Evolutionary conservation across 192 early-diverging fungal genomes (phyloP), one percentile per base, ranked within the genome.

Genomic region (Linnemannia schmuckeri): DNA sequence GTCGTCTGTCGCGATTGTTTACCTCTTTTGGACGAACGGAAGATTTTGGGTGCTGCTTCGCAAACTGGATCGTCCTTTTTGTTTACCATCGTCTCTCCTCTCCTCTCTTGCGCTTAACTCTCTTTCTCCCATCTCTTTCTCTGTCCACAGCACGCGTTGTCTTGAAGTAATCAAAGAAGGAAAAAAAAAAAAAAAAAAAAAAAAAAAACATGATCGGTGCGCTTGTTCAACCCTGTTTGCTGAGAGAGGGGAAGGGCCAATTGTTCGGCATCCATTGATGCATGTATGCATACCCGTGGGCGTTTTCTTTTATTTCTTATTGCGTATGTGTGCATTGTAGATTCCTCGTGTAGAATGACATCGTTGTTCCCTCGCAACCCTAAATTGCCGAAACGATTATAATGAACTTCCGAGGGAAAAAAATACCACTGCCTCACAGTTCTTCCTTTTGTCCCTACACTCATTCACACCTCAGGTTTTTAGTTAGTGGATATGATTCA

Each of bases 151-250:
- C 38, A 72, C 70, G 41, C 35, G 38, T 72, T 42, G 70, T 42
- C 70, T 42, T 41, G 41, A 38, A 72, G 38, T 41, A 72, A 38
- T 38, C 27, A 72, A 41, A 38, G 10, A 20, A 41, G 27, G 27
- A 35, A n/a, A n/a, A 33, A 66, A 66, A 63, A 66, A 66, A 66
- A 66, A 66, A 63, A 66, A 66, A 66, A 66, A 35, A n/a, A n/a
- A 33, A 66, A 66, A 63, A 66, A 66, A 66, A 66, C 57, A 66
- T 66, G 61, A 66, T 66, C 61, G 61, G 61, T 66, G 61, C 61
- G 61, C 61, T 57, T 66, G 30, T 66, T 33, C 55, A 27, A 57
- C n/a, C 3, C 49, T 52, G 17, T 15, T 46, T 46, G 44, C 13
- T 46, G 44, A 46, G 44, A 15, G 44, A 22, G 49, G 18, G 49